phyloP scores from a whole-genome alignment of 2,329 filamentous ascomycete species.

The Fusarium mexicanum region DNA sequence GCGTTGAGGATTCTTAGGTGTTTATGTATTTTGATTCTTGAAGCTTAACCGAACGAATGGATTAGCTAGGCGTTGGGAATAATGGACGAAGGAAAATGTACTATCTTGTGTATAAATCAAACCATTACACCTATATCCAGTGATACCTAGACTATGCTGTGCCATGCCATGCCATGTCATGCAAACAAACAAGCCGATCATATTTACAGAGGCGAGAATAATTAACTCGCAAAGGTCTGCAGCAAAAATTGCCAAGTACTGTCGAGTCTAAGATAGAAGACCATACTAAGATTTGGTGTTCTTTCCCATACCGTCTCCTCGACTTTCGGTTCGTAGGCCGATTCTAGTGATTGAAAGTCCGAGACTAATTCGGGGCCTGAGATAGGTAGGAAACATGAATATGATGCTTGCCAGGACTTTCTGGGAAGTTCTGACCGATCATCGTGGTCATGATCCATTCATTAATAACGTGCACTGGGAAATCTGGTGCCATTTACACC shows the following conservation, averaged over 20 bases:
- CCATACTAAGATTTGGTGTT: not conserved
- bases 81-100: constrained; percentile 24
- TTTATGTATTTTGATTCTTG: not conserved
- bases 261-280: constrained; percentile 20
- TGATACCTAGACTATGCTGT: constrained; percentile 26
- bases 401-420: not conserved
- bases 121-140: constrained; percentile 35
- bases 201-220: constrained; percentile 36
- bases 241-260: constrained; percentile 27
- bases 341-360: not conserved
- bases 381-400: not conserved
- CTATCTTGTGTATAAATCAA: constrained; percentile 28
- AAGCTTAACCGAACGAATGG: not conserved
- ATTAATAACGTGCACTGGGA: constrained; percentile 23
- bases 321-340: not conserved
- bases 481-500: constrained; percentile 50
- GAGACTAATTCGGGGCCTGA: not conserved
- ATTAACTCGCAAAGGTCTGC: constrained; percentile 17
- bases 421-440: not conserved
- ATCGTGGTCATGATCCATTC: constrained; percentile 6
- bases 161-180: constrained; percentile 39
- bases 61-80: constrained; percentile 23
- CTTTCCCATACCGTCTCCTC: not conserved
- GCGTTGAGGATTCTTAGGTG: constrained; percentile 49
- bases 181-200: constrained; percentile 30